These are phyloP conservation scores for Pseudevernia furfuracea DNA, from an alignment of 495 filamentous ascomycete genomes.

Conservation along the genomic window DNA sequence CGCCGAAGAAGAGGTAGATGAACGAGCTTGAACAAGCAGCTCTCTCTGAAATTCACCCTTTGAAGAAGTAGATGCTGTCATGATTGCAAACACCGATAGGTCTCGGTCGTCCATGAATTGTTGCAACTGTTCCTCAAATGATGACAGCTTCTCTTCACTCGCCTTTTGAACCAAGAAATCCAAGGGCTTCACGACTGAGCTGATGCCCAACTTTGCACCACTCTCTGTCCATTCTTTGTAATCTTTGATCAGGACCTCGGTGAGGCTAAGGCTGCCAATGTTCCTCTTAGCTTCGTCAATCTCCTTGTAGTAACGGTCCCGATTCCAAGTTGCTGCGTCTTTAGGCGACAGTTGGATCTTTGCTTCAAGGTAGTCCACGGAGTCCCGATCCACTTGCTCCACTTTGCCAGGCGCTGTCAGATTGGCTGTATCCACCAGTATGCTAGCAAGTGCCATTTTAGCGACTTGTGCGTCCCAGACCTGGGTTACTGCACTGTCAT, in stretches of 20 bases:
- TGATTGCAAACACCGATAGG: slow-evolving; percentile 62
- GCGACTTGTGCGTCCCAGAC: slow-evolving; percentile 56
- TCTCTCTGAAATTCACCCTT: slow-evolving; percentile 59
- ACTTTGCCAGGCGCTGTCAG: slow-evolving; percentile 63
- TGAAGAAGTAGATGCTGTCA: slow-evolving; percentile 58
- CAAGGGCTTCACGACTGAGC: slow-evolving; percentile 61
- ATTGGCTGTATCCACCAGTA: slow-evolving; percentile 80
- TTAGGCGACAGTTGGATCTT: slow-evolving; percentile 36
- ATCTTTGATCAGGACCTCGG: slow-evolving; percentile 78
- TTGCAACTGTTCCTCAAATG: slow-evolving; percentile 43
- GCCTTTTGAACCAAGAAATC: slow-evolving; percentile 54
- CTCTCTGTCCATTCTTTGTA: slow-evolving; percentile 82
- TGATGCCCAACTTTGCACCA: slow-evolving; percentile 59
- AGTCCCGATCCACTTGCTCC: slow-evolving; percentile 57
- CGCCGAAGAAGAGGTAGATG: slow-evolving; percentile 36
- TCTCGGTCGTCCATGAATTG: slow-evolving; percentile 49
- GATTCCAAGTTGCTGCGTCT: slow-evolving; percentile 41
- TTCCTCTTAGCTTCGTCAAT: slow-evolving; percentile 64
- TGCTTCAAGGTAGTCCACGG: slow-evolving; percentile 56
- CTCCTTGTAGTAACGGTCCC: slow-evolving; percentile 52
- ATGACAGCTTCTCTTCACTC: slow-evolving; percentile 30
- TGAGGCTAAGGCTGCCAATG: slow-evolving; percentile 55
- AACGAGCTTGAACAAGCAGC: slow-evolving; percentile 60
- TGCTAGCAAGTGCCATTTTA: slow-evolving; percentile 66
- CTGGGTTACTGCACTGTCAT: slow-evolving; percentile 28